These are phyloP conservation scores for Mallotus repandus DNA, from an alignment of 441 rosid species.

Conservation along the genomic window DNA sequence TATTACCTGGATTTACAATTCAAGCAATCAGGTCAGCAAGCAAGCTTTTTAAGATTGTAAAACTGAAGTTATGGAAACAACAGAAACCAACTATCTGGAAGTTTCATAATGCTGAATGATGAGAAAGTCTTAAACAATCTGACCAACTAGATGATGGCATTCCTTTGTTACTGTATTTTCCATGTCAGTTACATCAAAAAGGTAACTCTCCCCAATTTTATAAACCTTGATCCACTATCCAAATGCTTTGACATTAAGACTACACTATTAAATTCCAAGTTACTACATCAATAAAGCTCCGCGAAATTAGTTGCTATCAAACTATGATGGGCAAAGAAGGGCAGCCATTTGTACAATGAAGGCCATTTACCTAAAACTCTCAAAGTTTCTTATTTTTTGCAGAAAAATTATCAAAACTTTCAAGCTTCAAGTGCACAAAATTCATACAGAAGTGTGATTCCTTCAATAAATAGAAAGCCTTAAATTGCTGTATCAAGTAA, in stretches of 20 bases:
- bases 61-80: background rate
- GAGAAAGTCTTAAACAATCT: background rate
- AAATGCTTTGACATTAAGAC: background rate
- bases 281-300: background rate
- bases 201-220: background rate
- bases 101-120: background rate
- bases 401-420: too few species aligned
- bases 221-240: background rate
- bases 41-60: background rate
- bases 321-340: background rate
- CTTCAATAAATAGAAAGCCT: background rate
- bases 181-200: background rate
- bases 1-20: slow-evolving; percentile 59
- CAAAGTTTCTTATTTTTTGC: background rate
- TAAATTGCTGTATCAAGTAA: background rate
- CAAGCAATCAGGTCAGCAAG: slow-evolving; percentile 14
- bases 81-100: slow-evolving; percentile 9
- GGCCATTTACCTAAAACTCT: background rate
- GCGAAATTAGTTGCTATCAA: background rate
- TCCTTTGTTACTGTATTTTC: background rate
- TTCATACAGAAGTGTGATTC: background rate
- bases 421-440: too few species aligned
- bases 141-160: slow-evolving; percentile 1
- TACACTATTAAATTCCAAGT: background rate
- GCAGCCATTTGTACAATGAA: background rate